phyloP scores from a whole-genome alignment of 2,329 filamentous ascomycete genomes.

The Botryotinia globosa region DNA sequence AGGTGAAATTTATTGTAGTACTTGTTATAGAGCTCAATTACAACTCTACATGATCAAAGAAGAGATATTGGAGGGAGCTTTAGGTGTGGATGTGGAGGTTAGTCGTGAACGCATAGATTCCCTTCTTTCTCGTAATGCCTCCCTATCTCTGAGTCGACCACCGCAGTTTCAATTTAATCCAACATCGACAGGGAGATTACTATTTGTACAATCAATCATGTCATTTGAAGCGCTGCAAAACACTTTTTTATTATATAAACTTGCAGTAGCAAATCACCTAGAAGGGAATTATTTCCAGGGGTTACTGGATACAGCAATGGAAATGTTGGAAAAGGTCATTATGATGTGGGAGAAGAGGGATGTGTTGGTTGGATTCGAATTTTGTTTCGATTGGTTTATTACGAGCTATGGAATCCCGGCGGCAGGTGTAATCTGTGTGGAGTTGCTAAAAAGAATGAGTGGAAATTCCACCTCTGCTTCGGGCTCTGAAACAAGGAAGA shows the following conservation, averaged over 20 bases:
- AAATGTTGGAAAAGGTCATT: constrained; percentile 33
- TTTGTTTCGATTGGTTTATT: constrained; percentile 35
- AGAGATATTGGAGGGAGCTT: constrained; percentile 35
- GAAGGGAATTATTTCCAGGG: constrained; percentile 27
- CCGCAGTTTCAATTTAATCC: neutral
- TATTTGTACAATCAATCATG: neutral
- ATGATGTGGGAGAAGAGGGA: constrained; percentile 37
- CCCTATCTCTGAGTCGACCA: neutral
- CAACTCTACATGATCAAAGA: constrained; percentile 28
- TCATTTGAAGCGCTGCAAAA: constrained; percentile 32
- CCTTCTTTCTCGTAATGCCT: constrained; percentile 16
- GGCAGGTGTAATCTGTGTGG: constrained; percentile 35
- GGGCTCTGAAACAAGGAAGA: neutral
- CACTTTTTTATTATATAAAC: constrained; percentile 31
- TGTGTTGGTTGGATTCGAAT: constrained; percentile 28
- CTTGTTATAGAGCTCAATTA: constrained; percentile 26
- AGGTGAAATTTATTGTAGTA: constrained; percentile 25
- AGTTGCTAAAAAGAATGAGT: constrained; percentile 32
- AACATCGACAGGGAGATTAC: neutral
- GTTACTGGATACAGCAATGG: constrained; percentile 33
- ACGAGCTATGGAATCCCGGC: constrained; percentile 32
- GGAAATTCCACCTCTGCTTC: neutral
- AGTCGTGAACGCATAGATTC: constrained; percentile 16
- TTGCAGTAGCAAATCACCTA: constrained; percentile 28
- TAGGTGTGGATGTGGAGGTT: constrained; percentile 30